Conservation (phyloP, 139 green algal species). For the Asterochloris erici region DNA sequence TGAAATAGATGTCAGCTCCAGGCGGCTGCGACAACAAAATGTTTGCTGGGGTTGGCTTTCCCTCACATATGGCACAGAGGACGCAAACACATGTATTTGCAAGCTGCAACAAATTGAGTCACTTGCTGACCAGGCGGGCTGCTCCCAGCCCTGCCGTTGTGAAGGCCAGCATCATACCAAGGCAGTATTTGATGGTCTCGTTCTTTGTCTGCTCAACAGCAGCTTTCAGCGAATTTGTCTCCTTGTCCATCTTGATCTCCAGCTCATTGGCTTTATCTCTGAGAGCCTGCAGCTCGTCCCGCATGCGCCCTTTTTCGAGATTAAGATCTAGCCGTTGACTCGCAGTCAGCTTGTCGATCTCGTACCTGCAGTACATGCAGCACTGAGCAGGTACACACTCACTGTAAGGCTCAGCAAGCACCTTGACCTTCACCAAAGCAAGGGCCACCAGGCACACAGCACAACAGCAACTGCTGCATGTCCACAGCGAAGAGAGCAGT, state of each 20-base stretch:
- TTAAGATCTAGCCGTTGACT: conserved; percentile 93
- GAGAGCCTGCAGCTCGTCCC: conserved; percentile 80
- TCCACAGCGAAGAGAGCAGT: no score
- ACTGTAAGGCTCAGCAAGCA: background rate
- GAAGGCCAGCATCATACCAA: conserved; percentile 55
- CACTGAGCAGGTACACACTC: no score
- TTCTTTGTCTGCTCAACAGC: conserved; percentile 88
- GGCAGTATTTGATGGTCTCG: conserved; percentile 64
- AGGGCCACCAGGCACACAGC: no score
- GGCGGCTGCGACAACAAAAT: no score
- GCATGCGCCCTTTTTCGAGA: conserved; percentile 91
- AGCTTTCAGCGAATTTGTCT: conserved; percentile 81
- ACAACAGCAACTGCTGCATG: no score
- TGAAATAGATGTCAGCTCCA: no score
- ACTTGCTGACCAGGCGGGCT: conserved; percentile 32
- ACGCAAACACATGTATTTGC: background rate
- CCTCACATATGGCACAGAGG: background rate
- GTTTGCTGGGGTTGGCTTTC: no score
- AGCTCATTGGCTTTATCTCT: conserved; percentile 83
- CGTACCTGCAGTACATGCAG: conserved; percentile 60
- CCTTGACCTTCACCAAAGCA: background rate
- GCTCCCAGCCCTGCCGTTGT: conserved; percentile 49
- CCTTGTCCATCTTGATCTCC: conserved; percentile 81
- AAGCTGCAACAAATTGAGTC: background rate
- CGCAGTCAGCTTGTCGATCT: conserved; percentile 92